Evolutionary conservation across 345 rosid genomes (phyloP), one percentile per base, ranked within the genome.

Genomic region (Bruguiera gymnorhiza): DNA sequence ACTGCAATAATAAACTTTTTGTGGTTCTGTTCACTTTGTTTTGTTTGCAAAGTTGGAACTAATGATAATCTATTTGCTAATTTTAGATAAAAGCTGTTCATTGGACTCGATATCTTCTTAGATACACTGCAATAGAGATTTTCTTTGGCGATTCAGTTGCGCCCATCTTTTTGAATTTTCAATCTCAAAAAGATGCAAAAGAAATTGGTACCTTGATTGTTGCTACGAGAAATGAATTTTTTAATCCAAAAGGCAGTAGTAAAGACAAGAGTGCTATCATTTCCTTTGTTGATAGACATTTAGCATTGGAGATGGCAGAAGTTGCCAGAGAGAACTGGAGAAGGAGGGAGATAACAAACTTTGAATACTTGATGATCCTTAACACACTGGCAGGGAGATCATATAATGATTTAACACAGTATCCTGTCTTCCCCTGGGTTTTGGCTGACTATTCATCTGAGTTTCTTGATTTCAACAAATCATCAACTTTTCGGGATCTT

Each of bases 351-450:
- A 91, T 94, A 59, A 86, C 97, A 30, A 94, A 88, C 84, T 94
- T 94, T 70, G 97, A 94, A 85, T 94, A 94, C 82, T 78, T 94
- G 67, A 94, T 86, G 93, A 86, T 87, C 79, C 89, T 94, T 70
- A 94, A 91, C 76, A 91, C 97, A 34, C 91, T 94, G 70, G 83
- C 98, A 27, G 98, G 98, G 81, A 86, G 98, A 83, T 91, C 98
- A 37, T 94, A 91, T 78, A 91, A 94, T 80, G 98, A 94, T 83
- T 82, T 94, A 74, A 94, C 93, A 13, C 98, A 94, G 72, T 94
- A 94, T 85, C 98, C 97, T 65, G 89, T 94, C 75, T 94, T 89
- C 78, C 98, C 98, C 46, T 94, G 98, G 97, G 83, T 91, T 75
- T 73, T 94, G 79, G 96, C 96, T 76, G 97, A 94, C 83, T 87